phyloP scores from a whole-genome alignment of 116 monocot species.

The Posidonia oceanica region DNA sequence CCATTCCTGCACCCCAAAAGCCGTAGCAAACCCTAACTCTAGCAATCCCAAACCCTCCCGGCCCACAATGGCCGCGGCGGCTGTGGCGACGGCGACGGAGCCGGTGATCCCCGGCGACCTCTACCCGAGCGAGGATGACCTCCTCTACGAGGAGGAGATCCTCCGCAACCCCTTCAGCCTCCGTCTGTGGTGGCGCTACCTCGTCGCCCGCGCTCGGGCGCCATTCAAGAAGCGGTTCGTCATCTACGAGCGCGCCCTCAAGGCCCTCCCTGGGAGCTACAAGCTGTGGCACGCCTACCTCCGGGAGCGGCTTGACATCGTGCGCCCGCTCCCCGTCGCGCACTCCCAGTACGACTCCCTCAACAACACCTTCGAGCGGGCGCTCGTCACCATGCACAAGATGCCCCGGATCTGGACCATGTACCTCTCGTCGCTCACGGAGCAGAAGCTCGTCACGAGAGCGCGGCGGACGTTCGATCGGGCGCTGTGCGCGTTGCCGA shows the following conservation, averaged over 20 bases:
- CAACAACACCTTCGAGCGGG: constrained; percentile 94
- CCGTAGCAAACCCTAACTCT: background rate
- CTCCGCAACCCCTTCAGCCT: constrained; percentile 82
- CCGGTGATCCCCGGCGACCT: constrained; percentile 28
- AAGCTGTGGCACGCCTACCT: constrained; percentile 95
- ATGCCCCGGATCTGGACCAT: constrained; percentile 91
- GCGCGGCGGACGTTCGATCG: constrained; percentile 70
- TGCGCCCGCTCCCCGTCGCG: constrained; percentile 52
- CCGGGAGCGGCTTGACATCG: constrained; percentile 60
- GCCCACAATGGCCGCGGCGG: background rate
- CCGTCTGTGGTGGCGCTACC: constrained; percentile 87
- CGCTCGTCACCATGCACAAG: constrained; percentile 89
- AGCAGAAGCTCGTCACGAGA: constrained; percentile 55
- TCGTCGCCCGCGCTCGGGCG: constrained; percentile 52
- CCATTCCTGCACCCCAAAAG: background rate
- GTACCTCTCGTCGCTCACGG: constrained; percentile 56
- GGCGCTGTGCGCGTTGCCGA: constrained; percentile 70
- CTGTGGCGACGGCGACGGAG: background rate
- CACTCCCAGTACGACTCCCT: constrained; percentile 45
- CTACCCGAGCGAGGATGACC: constrained; percentile 57
- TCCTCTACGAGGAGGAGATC: constrained; percentile 93
- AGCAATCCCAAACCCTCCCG: background rate
- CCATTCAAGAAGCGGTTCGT: constrained; percentile 71
- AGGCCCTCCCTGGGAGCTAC: constrained; percentile 87
- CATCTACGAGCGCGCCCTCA: constrained; percentile 91